Base-by-base conservation (phyloP, 805 yeast species). In the Scheffersomyces spartinae region DNA sequence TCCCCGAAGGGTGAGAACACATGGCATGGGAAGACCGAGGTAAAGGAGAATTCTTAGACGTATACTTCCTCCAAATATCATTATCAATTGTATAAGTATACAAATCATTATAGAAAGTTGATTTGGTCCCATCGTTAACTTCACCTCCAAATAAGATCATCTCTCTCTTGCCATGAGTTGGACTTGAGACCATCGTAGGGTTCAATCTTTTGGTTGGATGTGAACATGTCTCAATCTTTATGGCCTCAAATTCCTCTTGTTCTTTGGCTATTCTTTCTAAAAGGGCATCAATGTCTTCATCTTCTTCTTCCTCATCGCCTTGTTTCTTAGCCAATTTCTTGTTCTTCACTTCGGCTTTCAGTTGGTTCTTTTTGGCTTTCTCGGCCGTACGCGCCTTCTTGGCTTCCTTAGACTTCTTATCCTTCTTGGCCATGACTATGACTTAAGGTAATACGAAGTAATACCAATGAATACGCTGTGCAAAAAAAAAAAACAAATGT, bases 1-100 rank as follows among this genome's bases (percentile, higher is more conserved):
- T 59, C 7, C 97, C 97, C 2, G 85, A 72, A 1, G 95, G 94
- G 51, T 88, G 97, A 1, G 82, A 77, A 34, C 86, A 76, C 83
- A 86, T 81, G 1, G 94, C 81, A 39, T 93, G 95, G 0, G 95
- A 84, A 0, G 94, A 81, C 34, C 98, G 61, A 1, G 95, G 95
- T 45, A 86, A 68, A 9, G 98, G 98, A 0, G 93, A 52, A 45
- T 88, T 88, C 40, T 80, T 81, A 2, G 95, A 83, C 2, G 76
- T 58, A 37, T 75, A 68, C 31, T 65, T 67, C 32, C 84, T 68
- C 98, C 98, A 88, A 13, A 59, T 68, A 42, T 79, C 79, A 21
- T 80, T 73, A 38, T 83, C 93, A 5, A 80, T 63, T 5, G 81
- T 60, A 51, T 78, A 86, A 2, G 78, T 64, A 43, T 52, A 72